Conservation (phyloP, 805 yeast genomes). For the Dipodascopsis uninucleata region DNA sequence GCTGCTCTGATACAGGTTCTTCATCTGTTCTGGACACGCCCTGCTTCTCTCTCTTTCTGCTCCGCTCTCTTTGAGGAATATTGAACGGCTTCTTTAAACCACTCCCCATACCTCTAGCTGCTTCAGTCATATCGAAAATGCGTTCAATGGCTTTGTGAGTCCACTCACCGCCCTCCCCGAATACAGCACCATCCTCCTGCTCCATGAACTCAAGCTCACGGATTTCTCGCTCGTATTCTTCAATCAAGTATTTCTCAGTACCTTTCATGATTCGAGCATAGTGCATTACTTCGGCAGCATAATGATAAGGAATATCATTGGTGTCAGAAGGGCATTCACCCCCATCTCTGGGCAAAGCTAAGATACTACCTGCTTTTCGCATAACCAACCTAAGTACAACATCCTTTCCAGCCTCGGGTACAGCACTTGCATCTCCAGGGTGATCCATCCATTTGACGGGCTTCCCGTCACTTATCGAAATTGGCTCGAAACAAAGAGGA, state of each 20-base stretch:
- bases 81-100: conserved; percentile 6
- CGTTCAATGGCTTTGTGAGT: conserved; percentile 53
- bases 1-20: conserved; percentile 5
- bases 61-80: conserved; percentile 2
- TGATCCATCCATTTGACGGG: conserved; percentile 55
- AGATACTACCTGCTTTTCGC: conserved; percentile 43
- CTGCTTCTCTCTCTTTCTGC: conserved; percentile 9
- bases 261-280: conserved; percentile 72
- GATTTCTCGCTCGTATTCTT: conserved; percentile 60
- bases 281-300: conserved; percentile 40
- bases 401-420: conserved; percentile 55
- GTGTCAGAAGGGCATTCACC: conserved; percentile 17
- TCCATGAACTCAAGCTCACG: conserved; percentile 47
- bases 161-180: conserved; percentile 56
- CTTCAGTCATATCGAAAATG: conserved; percentile 48
- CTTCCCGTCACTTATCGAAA: conserved; percentile 53
- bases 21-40: neutral
- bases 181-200: conserved; percentile 57
- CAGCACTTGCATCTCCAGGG: conserved; percentile 53
- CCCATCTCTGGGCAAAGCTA: conserved; percentile 50
- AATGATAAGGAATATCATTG: conserved; percentile 56
- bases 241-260: conserved; percentile 49
- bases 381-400: conserved; percentile 65
- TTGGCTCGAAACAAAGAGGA: conserved; percentile 68
- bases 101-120: conserved; percentile 36